Evolutionary conservation across 2,329 filamentous ascomycete genomes (phyloP).

Genomic region (Penicillium sp.): DNA sequence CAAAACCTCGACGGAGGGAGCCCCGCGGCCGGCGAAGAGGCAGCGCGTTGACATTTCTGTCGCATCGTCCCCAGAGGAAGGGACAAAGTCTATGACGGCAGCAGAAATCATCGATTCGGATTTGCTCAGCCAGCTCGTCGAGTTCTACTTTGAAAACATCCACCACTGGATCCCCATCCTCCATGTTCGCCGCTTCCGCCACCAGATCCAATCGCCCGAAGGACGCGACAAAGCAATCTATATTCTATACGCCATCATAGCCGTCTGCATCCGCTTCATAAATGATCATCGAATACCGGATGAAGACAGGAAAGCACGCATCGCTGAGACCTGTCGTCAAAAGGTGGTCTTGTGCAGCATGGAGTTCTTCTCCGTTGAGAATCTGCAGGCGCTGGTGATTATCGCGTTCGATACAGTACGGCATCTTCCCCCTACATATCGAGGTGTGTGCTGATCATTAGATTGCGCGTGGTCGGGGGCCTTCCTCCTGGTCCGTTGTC

Average conservation of each 20-base stretch:
- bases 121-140: conserved; percentile 33
- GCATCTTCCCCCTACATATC: not conserved
- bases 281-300: conserved; percentile 22
- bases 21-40: not conserved
- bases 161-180: conserved; percentile 44
- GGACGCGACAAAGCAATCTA: conserved; percentile 26
- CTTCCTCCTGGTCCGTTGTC: conserved; percentile 42
- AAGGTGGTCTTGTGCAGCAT: conserved; percentile 38
- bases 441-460: conserved; percentile 8
- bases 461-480: conserved; percentile 40
- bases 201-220: conserved; percentile 25
- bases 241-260: conserved; percentile 30
- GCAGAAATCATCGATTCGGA: conserved; percentile 16
- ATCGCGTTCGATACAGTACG: conserved; percentile 39
- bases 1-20: not conserved
- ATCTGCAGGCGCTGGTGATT: conserved; percentile 43
- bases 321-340: conserved; percentile 25
- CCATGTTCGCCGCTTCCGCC: conserved; percentile 36
- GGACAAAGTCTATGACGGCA: not conserved
- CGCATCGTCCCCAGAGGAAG: not conserved
- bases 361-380: conserved; percentile 41
- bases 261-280: conserved; percentile 30
- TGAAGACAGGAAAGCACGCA: conserved; percentile 17
- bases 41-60: not conserved
- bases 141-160: conserved; percentile 36